Conservation (phyloP, 192 early-diverging fungal species). For the Neocallimastix lanati region DNA sequence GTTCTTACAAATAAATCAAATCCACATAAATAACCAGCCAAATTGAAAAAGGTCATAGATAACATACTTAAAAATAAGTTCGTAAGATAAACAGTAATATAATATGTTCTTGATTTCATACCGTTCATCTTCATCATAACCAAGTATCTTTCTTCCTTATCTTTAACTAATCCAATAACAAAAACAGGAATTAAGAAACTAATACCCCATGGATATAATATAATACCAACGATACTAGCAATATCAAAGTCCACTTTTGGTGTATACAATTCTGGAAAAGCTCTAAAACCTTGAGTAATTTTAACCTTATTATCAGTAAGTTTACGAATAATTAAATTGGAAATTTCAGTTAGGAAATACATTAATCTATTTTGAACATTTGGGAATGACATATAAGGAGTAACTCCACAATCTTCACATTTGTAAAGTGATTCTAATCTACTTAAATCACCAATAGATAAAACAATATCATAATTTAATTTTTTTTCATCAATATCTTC, state of each 20-base stretch:
- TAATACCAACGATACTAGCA: conserved; percentile 32
- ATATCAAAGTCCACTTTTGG: conserved; percentile 12
- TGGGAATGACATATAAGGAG: neutral
- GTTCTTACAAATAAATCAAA: conserved; percentile 48
- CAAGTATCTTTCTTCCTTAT: conserved; percentile 50
- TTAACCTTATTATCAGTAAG: neutral
- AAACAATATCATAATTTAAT: neutral
- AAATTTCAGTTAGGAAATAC: neutral
- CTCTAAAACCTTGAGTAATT: conserved; percentile 45
- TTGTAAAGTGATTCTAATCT: neutral
- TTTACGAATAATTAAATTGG: neutral
- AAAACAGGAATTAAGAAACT: conserved; percentile 47
- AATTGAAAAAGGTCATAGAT: conserved; percentile 34
- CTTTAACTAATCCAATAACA: conserved; percentile 42
- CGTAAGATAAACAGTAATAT: conserved; percentile 38
- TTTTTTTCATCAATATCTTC: neutral
- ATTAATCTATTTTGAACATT: neutral
- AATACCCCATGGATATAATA: conserved; percentile 53
- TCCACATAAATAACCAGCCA: conserved; percentile 26
- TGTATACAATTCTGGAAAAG: conserved; percentile 17
- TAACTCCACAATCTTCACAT: neutral
- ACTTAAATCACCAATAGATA: neutral
- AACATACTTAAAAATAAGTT: conserved; percentile 36
- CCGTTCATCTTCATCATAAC: conserved; percentile 49
- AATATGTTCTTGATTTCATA: conserved; percentile 23